Evolutionary conservation across 2,329 filamentous ascomycete species (phyloP), one percentile per base, ranked within the genome.

Genomic region (Neoascochyta sp.): DNA sequence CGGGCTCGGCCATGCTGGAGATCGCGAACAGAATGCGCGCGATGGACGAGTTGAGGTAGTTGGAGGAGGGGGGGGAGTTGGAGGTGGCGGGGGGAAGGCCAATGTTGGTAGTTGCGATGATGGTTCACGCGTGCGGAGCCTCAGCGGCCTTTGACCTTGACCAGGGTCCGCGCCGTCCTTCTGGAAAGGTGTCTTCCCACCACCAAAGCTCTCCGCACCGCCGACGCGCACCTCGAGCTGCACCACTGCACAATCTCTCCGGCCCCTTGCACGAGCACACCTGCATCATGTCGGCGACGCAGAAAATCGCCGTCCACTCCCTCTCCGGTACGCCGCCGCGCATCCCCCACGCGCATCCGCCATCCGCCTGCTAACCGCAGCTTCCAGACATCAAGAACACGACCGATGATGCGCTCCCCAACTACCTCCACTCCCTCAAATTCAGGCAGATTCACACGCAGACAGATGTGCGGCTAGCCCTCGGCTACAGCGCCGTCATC

Each of bases 401-500:
- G 21, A 87, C 86, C 47, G 92, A 98, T 69, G 92, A 98, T 67
- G 87, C 89, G 34, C 81, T 98, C 38, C 80, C 85, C 36, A 88
- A 92, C 67, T 96, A 96, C 70, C 80, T 98, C 43, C 90, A 86
- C 66, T 85, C 80, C 17, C 80, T 96, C 61, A 81, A 74, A 47
- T 95, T 95, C 72, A 76, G 70, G 42, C 88, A 94, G 66, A 81
- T 84, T 43, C 83, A 96, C 68, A 74, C 67, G 35, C 80, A 92
- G 26, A 79, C 81, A 52, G 89, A 96, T 56, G 76, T 93, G 26
- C 86, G 87, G 31, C 80, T 98, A 24, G 74, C 71, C 1, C 73
- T 98, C 7, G 92, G 92, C 43, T 96, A 93, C 67, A 65, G 73
- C 12, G 85, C 88, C 39, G 88, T 96, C 52, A 62, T 74, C 36